These are phyloP conservation scores for Trichoderma harzianum DNA, from an alignment of 2,329 filamentous ascomycete species.

Conservation along the genomic window DNA sequence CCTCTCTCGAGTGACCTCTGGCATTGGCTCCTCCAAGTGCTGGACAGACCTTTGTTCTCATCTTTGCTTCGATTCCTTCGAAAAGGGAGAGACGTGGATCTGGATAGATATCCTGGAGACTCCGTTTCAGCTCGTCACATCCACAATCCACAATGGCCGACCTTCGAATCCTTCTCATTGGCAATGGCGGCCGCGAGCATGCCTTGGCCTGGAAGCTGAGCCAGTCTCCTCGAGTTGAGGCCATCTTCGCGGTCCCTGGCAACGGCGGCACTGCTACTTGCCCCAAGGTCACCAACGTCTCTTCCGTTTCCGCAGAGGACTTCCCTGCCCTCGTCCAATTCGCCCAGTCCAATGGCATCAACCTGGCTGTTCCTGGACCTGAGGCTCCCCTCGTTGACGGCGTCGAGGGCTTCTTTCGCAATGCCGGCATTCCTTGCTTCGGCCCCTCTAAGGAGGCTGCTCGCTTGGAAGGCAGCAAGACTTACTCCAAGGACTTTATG, in stretches of 20 bases:
- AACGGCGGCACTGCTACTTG: constrained; percentile 81
- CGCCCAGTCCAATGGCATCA: constrained; percentile 68
- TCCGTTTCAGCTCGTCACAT: not conserved
- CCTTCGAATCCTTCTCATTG: constrained; percentile 77
- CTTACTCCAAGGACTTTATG: constrained; percentile 98
- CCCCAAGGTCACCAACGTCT: constrained; percentile 70
- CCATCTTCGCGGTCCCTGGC: constrained; percentile 69
- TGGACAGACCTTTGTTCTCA: constrained; percentile 9
- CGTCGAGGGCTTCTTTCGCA: constrained; percentile 76
- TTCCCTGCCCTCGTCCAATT: constrained; percentile 74
- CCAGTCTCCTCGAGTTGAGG: constrained; percentile 73
- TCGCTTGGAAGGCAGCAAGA: constrained; percentile 92
- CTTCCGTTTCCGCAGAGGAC: constrained; percentile 66
- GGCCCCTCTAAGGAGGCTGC: constrained; percentile 83
- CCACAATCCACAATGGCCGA: constrained; percentile 21
- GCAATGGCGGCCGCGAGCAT: constrained; percentile 92
- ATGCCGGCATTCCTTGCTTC: constrained; percentile 73
- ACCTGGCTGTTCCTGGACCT: constrained; percentile 84
- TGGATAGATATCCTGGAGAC: constrained; percentile 3
- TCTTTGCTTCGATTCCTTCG: not conserved
- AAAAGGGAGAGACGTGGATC: constrained; percentile 3
- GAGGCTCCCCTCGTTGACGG: constrained; percentile 93
- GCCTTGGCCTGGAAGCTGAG: constrained; percentile 91
- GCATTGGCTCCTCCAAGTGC: constrained; percentile 12
- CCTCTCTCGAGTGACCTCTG: not conserved